Evolutionary conservation across 306 rosid species (phyloP), one percentile per base, ranked within the genome.

Genomic region (Cicer judaicum): DNA sequence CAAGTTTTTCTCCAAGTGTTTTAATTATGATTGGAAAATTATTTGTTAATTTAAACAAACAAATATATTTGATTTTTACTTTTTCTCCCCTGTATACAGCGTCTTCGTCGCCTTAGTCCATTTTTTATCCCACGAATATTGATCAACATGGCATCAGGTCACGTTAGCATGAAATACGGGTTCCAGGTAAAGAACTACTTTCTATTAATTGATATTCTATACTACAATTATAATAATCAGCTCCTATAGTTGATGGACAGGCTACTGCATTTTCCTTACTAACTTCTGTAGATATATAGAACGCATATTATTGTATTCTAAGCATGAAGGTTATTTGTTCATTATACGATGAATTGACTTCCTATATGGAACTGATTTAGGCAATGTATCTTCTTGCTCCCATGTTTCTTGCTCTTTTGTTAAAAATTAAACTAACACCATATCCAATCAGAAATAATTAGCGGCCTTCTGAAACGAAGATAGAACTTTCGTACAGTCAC

Each of bases 121-220:
- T 94, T 87, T 88, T 94, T 94, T 72, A 88, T 94, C 70, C 98
- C 96, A 4, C 90, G 95, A 75, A 94, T 94, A 83, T 72, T 91
- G 85, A 88, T 94, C 81, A 91, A 94, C 84, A 91, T 94, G 98
- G 98, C 98, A 63, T 87, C 98, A 41, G 97, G 98, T 65, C 98
- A 91, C 47, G 87, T 94, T 81, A 91, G 98, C 97, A 94, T 94
- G 95, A 94, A 87, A 78, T 94, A 91, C 82, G 96, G 97, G 48
- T 90, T 94, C 77, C 97, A 94, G 95, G 98, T 94, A 79, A 41
- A 15, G 61, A 24, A 38, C 64, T 41, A 47, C 75, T 78, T 76
- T 49, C 74, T n/a, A 38, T 64, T 21, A 21, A 57, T 73, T 74
- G 61, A 12, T 75, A 82, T 52, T 78, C 56, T 53, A 52, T 43